These are phyloP conservation scores for Catunica adiposa DNA, from an alignment of 2,329 filamentous ascomycete genomes.

Conservation along the genomic window DNA sequence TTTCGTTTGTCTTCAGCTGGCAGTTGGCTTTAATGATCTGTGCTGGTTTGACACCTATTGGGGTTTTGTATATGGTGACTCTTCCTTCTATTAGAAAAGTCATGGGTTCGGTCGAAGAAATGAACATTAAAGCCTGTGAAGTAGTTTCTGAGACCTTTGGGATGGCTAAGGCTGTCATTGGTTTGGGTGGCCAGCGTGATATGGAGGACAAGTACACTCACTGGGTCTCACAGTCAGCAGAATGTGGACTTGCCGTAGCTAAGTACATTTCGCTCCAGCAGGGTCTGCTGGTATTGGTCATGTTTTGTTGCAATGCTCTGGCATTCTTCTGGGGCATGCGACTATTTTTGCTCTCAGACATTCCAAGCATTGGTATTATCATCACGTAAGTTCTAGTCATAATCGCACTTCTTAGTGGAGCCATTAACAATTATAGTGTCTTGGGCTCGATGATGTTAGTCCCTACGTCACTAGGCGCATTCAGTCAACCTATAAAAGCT, in stretches of 20 bases:
- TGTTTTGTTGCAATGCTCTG: conserved; percentile 15
- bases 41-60: conserved; percentile 27
- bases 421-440: conserved; percentile 14
- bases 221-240: conserved; percentile 23
- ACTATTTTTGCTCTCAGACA: conserved; percentile 16
- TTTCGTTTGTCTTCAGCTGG: conserved; percentile 36
- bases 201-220: conserved; percentile 22
- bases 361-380: conserved; percentile 16
- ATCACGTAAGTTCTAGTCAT: conserved; percentile 16
- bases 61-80: conserved; percentile 20
- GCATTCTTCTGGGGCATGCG: conserved; percentile 17
- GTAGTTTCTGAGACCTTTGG: conserved; percentile 27
- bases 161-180: conserved; percentile 28
- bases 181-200: conserved; percentile 25
- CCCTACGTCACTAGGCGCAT: conserved; percentile 19
- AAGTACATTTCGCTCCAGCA: conserved; percentile 18
- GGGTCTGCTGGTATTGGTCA: conserved; percentile 7
- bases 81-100: conserved; percentile 21
- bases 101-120: conserved; percentile 22
- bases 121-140: conserved; percentile 22
- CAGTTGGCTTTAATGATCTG: conserved; percentile 34
- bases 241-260: conserved; percentile 18
- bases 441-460: conserved; percentile 19
- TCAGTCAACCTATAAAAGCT: conserved; percentile 23
- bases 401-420: background rate